Conservation (phyloP, 192 early-diverging fungal genomes). For the Gonapodya sp. region DNA sequence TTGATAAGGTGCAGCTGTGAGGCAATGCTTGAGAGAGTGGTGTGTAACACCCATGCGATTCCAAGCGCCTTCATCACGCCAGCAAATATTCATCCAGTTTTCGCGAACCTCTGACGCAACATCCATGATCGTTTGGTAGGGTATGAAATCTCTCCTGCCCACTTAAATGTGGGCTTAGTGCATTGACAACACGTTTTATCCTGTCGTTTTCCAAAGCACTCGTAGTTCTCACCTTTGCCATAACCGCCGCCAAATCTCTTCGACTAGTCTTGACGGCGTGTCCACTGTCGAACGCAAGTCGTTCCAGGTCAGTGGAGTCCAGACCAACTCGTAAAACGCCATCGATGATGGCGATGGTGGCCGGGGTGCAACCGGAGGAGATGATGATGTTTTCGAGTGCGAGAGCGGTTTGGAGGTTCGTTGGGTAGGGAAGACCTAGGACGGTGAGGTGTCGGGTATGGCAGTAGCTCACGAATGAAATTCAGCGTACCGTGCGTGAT, state of each 20-base stretch:
- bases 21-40: no score
- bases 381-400: conserved; percentile 69
- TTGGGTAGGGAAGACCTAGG: conserved; percentile 80
- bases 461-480: no score
- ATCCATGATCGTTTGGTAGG: no score
- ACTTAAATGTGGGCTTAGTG: background rate
- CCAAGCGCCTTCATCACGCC: no score
- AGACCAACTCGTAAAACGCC: conserved; percentile 79
- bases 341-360: conserved; percentile 82
- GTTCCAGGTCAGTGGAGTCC: conserved; percentile 41
- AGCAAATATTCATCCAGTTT: no score
- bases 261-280: conserved; percentile 70
- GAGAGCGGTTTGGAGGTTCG: conserved; percentile 77
- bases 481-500: conserved; percentile 67
- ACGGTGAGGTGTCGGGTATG: background rate
- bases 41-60: no score
- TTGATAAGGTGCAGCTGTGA: no score
- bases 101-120: no score
- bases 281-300: conserved; percentile 48
- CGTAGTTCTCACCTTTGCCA: conserved; percentile 42
- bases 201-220: no score
- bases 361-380: conserved; percentile 64
- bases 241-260: conserved; percentile 70
- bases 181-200: background rate
- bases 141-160: no score